Evolutionary conservation across 177 flowering plant species (phyloP).

Genomic region (Vitis hybrid): DNA sequence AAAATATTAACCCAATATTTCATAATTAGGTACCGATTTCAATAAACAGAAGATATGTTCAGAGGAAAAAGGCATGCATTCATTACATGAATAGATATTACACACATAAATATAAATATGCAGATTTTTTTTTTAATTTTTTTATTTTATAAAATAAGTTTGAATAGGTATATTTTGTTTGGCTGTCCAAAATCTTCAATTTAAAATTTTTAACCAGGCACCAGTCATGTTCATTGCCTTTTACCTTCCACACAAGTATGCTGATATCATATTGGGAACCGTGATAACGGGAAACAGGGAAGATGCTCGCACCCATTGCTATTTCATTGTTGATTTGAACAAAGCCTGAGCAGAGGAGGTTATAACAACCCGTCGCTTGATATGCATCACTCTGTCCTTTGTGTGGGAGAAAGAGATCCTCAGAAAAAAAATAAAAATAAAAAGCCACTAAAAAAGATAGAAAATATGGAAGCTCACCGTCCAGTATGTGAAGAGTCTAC

Average conservation of each 20-base stretch:
- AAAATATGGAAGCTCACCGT: constrained; percentile 22
- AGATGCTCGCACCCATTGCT: constrained; percentile 37
- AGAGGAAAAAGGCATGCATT: no score
- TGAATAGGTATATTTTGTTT: no score
- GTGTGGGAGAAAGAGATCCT: neutral
- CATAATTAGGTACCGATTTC: no score
- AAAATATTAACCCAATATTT: neutral
- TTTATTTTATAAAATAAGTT: no score
- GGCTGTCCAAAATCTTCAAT: no score
- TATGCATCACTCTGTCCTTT: constrained; percentile 2
- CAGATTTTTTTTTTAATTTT: no score
- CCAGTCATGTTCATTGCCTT: no score
- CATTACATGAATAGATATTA: no score
- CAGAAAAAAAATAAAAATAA: neutral
- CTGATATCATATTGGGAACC: constrained; percentile 33
- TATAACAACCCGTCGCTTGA: constrained; percentile 25
- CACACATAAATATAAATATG: no score
- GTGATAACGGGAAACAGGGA: constrained; percentile 22
- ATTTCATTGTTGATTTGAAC: constrained; percentile 31
- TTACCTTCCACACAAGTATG: constrained; percentile 37
- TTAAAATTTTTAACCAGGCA: no score
- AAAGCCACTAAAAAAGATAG: neutral
- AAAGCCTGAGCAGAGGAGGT: constrained; percentile 33
- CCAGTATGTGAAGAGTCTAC: constrained; percentile 42
- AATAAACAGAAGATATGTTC: no score